Evolutionary conservation across 441 rosid genomes (phyloP).

Genomic region (Bocquillonia castaneifolia): DNA sequence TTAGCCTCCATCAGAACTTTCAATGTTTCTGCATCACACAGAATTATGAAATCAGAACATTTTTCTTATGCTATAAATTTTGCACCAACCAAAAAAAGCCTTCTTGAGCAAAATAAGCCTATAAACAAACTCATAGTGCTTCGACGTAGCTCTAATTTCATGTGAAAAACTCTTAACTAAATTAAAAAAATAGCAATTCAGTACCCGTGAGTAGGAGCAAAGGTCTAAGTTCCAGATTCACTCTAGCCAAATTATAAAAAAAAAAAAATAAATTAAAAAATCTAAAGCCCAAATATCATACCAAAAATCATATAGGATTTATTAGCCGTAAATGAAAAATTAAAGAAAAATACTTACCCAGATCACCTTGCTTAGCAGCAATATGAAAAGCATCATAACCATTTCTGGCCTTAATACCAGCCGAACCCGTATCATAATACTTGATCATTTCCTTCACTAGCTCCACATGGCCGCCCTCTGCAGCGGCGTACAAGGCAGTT

Average conservation of each 20-base stretch:
- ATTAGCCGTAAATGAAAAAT: neutral
- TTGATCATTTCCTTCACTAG: conserved; percentile 60
- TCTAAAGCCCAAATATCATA: too few relatives aligned
- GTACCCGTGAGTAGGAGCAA: too few relatives aligned
- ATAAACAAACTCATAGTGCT: neutral
- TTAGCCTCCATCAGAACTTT: conserved; percentile 53
- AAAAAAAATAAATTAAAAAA: too few relatives aligned
- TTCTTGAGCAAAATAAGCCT: neutral
- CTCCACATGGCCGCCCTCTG: conserved; percentile 57
- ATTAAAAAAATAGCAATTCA: too few relatives aligned
- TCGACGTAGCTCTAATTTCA: too few relatives aligned
- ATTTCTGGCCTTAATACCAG: conserved; percentile 57
- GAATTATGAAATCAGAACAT: too few relatives aligned
- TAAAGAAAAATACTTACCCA: conserved; percentile 39
- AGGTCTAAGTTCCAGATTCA: too few relatives aligned
- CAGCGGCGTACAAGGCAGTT: conserved; percentile 65
- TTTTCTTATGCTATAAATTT: neutral
- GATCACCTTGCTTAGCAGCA: conserved; percentile 76
- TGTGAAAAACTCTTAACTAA: too few relatives aligned
- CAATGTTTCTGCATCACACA: conserved; percentile 48
- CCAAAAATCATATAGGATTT: neutral
- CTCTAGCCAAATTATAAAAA: too few relatives aligned
- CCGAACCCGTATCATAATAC: conserved; percentile 43
- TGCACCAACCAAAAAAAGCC: neutral
- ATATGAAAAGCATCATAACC: conserved; percentile 79